Evolutionary conservation across 2,329 filamentous ascomycete genomes (phyloP).

Genomic region (Monosporascus sp.): DNA sequence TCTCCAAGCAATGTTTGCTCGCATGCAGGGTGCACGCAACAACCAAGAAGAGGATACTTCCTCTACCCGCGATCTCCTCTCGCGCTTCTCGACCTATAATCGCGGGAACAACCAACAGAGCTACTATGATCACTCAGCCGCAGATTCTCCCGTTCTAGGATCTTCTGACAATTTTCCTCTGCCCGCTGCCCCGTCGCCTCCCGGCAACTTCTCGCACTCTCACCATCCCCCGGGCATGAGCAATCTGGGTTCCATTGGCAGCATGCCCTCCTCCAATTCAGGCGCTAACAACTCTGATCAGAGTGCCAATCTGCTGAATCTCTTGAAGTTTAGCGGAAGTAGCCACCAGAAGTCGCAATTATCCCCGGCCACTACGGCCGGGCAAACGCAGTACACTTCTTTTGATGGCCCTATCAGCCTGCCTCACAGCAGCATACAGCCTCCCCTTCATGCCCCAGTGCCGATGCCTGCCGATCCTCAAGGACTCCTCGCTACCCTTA

Average conservation of each 20-base stretch:
- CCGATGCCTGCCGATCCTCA: slow-evolving; percentile 51
- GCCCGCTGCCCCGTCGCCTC: slow-evolving; percentile 43
- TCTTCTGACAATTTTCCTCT: slow-evolving; percentile 30
- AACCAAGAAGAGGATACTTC: slow-evolving; percentile 19
- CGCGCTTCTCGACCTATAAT: slow-evolving; percentile 26
- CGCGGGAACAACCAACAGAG: slow-evolving; percentile 22
- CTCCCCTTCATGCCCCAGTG: slow-evolving; percentile 51
- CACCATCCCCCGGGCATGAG: slow-evolving; percentile 35
- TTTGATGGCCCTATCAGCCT: slow-evolving; percentile 13
- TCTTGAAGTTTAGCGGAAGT: slow-evolving; percentile 54
- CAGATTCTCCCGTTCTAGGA: slow-evolving; percentile 22
- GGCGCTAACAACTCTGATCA: slow-evolving; percentile 34
- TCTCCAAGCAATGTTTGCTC: slow-evolving; percentile 38
- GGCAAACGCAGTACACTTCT: slow-evolving; percentile 14
- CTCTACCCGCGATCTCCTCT: slow-evolving; percentile 25
- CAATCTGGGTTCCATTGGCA: slow-evolving; percentile 47
- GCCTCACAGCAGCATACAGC: slow-evolving; percentile 23
- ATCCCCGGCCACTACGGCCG: slow-evolving; percentile 19
- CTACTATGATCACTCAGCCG: slow-evolving; percentile 22
- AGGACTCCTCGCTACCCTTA: slow-evolving; percentile 55
- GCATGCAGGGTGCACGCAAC: slow-evolving; percentile 24
- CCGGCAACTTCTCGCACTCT: slow-evolving; percentile 32
- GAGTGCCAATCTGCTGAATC: slow-evolving; percentile 52
- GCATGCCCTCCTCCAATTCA: slow-evolving; percentile 27
- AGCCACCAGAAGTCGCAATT: slow-evolving; percentile 27